phyloP scores from a whole-genome alignment of 805 yeast genomes.

The Kuraishia floccosa region DNA sequence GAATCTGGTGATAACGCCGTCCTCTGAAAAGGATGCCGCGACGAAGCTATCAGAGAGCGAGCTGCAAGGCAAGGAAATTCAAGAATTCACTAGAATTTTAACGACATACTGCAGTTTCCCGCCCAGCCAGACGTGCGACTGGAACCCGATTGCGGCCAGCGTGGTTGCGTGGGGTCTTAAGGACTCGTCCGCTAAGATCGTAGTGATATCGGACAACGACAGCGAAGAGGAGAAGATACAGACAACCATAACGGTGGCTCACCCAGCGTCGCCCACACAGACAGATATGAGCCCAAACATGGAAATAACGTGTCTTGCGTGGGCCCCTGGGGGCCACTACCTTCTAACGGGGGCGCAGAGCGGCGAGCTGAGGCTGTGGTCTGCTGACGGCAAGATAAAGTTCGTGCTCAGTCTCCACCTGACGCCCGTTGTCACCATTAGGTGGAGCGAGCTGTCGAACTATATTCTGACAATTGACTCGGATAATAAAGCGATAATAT shows the following conservation, averaged over 20 bases:
- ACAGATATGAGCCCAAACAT: constrained; percentile 5
- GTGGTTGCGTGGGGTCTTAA: constrained; percentile 45
- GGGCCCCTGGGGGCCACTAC: constrained; percentile 59
- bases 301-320: constrained; percentile 23
- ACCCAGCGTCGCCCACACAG: neutral
- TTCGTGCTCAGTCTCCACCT: constrained; percentile 43
- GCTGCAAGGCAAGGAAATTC: constrained; percentile 4
- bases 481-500: constrained; percentile 40
- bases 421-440: constrained; percentile 39
- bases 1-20: neutral
- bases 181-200: constrained; percentile 13
- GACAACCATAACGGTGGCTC: constrained; percentile 1
- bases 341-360: constrained; percentile 53
- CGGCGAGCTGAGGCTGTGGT: constrained; percentile 79
- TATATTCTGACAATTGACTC: constrained; percentile 50
- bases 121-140: constrained; percentile 33
- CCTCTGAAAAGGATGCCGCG: constrained; percentile 1
- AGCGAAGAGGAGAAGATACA: constrained; percentile 2
- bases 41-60: constrained; percentile 2
- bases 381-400: constrained; percentile 52
- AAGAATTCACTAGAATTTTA: constrained; percentile 24
- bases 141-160: constrained; percentile 40
- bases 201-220: constrained; percentile 10
- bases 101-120: constrained; percentile 25
- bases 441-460: constrained; percentile 50